phyloP scores from a whole-genome alignment of 2,329 filamentous ascomycete species.

The Gremmenia infestans region DNA sequence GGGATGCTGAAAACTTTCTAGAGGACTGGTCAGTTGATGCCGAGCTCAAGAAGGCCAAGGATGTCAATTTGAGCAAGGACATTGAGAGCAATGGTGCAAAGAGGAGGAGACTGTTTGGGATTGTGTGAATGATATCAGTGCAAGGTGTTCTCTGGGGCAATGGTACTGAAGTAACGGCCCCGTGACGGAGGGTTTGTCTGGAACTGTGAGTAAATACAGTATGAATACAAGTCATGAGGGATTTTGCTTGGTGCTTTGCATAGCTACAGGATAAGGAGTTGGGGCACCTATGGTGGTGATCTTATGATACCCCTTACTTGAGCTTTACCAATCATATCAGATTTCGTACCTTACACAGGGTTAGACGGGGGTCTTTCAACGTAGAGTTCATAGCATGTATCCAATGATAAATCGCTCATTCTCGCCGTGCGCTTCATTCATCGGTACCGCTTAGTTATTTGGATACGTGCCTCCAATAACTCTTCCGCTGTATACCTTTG shows the following conservation, averaged over 20 bases:
- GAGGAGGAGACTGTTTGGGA: conserved; percentile 20
- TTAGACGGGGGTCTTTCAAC: neutral
- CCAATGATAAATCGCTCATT: neutral
- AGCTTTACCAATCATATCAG: neutral
- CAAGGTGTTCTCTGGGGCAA: neutral
- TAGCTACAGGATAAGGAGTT: neutral
- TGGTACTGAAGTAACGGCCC: neutral
- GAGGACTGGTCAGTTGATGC: conserved; percentile 37
- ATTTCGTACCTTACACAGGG: neutral
- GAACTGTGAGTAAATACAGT: conserved; percentile 4
- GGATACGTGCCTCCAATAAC: too few species aligned
- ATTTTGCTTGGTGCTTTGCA: neutral
- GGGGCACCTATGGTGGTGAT: neutral
- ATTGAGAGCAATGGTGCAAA: conserved; percentile 10
- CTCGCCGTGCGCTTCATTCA: too few species aligned
- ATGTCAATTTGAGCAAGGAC: neutral
- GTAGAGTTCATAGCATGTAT: neutral
- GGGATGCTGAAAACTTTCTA: conserved; percentile 22
- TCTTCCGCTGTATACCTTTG: neutral
- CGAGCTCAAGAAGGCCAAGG: conserved; percentile 32
- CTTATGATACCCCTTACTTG: neutral
- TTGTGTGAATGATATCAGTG: conserved; percentile 2
- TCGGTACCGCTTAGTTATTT: too few species aligned
- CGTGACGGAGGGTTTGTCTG: conserved; percentile 1
- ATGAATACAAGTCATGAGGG: neutral